phyloP scores from a whole-genome alignment of 352 stramenopile genomes.

The Plasmopara muralis region DNA sequence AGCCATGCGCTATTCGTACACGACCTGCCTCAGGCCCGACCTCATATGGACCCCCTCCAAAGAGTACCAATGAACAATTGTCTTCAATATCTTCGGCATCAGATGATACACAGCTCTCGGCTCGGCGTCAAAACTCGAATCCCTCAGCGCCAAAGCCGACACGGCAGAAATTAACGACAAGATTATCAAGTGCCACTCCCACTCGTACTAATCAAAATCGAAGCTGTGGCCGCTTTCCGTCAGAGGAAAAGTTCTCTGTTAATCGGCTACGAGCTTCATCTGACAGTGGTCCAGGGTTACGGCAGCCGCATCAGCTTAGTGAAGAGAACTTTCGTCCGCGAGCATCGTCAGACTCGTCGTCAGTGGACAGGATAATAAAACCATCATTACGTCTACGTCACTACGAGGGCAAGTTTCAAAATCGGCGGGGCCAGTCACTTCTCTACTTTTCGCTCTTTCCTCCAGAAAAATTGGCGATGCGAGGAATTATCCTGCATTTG shows the following conservation, averaged over 20 bases:
- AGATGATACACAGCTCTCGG: constrained; percentile 1
- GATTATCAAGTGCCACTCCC: constrained; percentile 2
- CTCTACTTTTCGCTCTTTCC: constrained; percentile 56
- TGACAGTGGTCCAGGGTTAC: constrained; percentile 3
- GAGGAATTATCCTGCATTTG: constrained; percentile 48
- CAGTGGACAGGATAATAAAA: constrained; percentile 11
- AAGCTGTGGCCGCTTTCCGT: constrained; percentile 5
- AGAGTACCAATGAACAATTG: too few relatives aligned
- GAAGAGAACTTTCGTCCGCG: constrained; percentile 12
- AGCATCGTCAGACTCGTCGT: constrained; percentile 15
- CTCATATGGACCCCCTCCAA: not conserved
- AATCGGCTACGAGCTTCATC: constrained; percentile 15
- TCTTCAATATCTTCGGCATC: constrained; percentile 1
- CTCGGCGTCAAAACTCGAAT: constrained; percentile 8
- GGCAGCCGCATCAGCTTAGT: constrained; percentile 4
- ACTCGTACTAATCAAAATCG: constrained; percentile 9
- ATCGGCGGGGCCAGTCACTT: constrained; percentile 38
- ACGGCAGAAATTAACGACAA: constrained; percentile 12
- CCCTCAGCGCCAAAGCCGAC: constrained; percentile 2
- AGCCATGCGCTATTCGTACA: constrained; percentile 9
- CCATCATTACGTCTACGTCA: constrained; percentile 13
- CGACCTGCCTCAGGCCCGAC: constrained; percentile 13
- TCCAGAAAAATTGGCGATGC: constrained; percentile 26
- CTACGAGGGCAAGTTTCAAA: constrained; percentile 42
- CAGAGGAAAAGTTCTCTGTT: constrained; percentile 5